These are phyloP conservation scores for Turnera subulata DNA, from an alignment of 345 rosid species.

Conservation along the genomic window DNA sequence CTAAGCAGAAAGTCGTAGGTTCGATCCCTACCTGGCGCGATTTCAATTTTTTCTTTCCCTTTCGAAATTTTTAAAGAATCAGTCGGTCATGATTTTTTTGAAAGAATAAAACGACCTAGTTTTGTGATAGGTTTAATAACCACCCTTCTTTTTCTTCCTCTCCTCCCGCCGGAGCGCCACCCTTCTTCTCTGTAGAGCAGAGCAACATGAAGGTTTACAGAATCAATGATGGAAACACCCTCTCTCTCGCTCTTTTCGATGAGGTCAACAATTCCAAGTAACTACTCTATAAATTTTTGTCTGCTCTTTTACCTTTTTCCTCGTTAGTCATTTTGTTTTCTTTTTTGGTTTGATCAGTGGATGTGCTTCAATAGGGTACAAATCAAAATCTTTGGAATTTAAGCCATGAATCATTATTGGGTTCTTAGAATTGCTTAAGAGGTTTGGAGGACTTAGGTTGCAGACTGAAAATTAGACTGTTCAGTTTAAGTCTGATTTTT, in stretches of 20 bases:
- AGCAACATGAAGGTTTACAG: conserved; percentile 53
- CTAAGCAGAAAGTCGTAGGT: conserved; percentile 97
- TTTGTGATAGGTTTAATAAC: no score
- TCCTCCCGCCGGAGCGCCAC: conserved; percentile 6
- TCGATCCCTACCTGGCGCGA: conserved; percentile 66
- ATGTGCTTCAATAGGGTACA: background rate
- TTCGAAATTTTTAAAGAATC: no score
- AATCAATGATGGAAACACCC: conserved; percentile 39
- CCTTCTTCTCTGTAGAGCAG: background rate
- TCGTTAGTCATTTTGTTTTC: background rate
- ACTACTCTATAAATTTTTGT: background rate
- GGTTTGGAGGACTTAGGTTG: background rate
- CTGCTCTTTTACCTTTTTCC: background rate
- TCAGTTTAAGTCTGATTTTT: background rate
- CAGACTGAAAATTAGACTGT: background rate
- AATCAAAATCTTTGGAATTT: background rate
- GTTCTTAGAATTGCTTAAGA: background rate
- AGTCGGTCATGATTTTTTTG: no score
- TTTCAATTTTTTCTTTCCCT: no score
- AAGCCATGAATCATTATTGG: background rate
- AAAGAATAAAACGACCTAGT: no score
- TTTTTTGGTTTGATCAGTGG: background rate
- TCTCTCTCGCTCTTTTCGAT: conserved; percentile 60
- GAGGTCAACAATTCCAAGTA: conserved; percentile 80
- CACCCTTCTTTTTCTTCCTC: no score